Percentiles rank a stretch among this genome's conserved stretches.
Conservation (phyloP, 2,329 filamentous ascomycete species). For the Ceratocystis alfenasii region DNA sequence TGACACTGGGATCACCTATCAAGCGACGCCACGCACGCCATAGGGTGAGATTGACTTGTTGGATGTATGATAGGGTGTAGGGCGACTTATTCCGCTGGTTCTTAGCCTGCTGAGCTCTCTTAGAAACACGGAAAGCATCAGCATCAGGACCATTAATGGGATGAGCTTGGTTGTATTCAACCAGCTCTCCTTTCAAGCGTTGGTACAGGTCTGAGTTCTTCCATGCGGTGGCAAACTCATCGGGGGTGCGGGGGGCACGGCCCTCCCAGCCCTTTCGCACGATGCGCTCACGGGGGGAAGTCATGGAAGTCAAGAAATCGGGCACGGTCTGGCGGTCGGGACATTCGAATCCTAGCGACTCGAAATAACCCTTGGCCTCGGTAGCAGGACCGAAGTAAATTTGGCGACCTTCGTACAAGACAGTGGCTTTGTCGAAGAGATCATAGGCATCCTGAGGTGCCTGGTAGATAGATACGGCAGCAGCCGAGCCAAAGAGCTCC, state of each 20-base stretch:
- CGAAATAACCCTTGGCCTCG: constrained; percentile 52
- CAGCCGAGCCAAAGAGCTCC: constrained; percentile 53
- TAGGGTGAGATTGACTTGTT: constrained; percentile 70
- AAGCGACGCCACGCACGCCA: constrained; percentile 70
- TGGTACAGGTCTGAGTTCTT: constrained; percentile 40
- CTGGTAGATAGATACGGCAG: constrained; percentile 64
- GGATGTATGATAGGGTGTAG: constrained; percentile 64
- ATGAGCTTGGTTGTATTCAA: constrained; percentile 39
- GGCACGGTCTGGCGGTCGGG: constrained; percentile 55
- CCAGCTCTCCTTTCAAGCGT: constrained; percentile 38
- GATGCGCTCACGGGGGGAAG: constrained; percentile 44
- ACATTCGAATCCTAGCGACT: constrained; percentile 55
- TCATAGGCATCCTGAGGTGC: constrained; percentile 54
- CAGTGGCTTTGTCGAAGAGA: constrained; percentile 46
- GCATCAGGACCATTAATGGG: constrained; percentile 46
- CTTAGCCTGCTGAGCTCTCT: constrained; percentile 44
- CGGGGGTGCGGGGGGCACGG: constrained; percentile 46
- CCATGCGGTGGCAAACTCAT: constrained; percentile 50
- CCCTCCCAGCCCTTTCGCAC: constrained; percentile 45
- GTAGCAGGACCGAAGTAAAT: constrained; percentile 52
- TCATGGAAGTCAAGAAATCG: constrained; percentile 63
- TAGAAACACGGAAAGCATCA: constrained; percentile 44
- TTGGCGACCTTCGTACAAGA: constrained; percentile 49
- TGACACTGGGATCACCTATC: constrained; percentile 62
- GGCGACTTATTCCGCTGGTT: constrained; percentile 57